phyloP scores from a whole-genome alignment of 2,329 filamentous ascomycete genomes.

The Sarocladium strictum region DNA sequence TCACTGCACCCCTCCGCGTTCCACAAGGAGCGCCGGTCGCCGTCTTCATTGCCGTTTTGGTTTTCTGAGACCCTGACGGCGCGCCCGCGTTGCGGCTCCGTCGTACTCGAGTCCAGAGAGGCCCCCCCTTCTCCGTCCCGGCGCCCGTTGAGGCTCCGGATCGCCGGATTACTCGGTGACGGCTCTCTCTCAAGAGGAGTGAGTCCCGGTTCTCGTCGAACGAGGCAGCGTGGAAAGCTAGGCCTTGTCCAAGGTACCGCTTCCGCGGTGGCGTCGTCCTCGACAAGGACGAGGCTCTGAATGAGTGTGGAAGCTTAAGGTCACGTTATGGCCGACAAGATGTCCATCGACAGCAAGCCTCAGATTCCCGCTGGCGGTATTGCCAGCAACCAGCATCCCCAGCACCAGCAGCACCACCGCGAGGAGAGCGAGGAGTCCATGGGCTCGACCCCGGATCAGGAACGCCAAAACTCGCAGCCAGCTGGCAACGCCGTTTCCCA shows the following conservation, averaged over 20 bases:
- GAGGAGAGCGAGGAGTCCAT: constrained; percentile 58
- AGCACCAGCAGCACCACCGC: constrained; percentile 33
- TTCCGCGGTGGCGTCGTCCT: constrained; percentile 7
- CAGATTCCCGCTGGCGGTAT: constrained; percentile 18
- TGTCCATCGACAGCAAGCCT: constrained; percentile 60
- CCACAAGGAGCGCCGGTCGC: constrained; percentile 6
- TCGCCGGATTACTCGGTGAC: background rate
- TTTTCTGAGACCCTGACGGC: constrained; percentile 9
- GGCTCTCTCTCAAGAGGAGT: background rate
- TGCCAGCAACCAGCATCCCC: constrained; percentile 18
- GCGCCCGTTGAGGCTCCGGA: background rate
- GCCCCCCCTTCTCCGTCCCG: background rate
- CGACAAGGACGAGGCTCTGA: constrained; percentile 24
- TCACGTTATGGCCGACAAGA: constrained; percentile 53
- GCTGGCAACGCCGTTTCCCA: constrained; percentile 30
- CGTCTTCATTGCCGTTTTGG: constrained; percentile 9
- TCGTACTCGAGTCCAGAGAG: background rate
- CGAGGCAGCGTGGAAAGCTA: constrained; percentile 7
- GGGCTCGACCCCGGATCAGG: constrained; percentile 54
- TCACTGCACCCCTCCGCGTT: constrained; percentile 5
- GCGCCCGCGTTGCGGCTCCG: constrained; percentile 8
- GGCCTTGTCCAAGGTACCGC: constrained; percentile 13
- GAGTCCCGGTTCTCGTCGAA: constrained; percentile 11
- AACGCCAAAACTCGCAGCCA: constrained; percentile 27
- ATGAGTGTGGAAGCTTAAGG: background rate